Conservation (phyloP, 1,284 basidiomycete species). For the Thelephora terrestris region DNA sequence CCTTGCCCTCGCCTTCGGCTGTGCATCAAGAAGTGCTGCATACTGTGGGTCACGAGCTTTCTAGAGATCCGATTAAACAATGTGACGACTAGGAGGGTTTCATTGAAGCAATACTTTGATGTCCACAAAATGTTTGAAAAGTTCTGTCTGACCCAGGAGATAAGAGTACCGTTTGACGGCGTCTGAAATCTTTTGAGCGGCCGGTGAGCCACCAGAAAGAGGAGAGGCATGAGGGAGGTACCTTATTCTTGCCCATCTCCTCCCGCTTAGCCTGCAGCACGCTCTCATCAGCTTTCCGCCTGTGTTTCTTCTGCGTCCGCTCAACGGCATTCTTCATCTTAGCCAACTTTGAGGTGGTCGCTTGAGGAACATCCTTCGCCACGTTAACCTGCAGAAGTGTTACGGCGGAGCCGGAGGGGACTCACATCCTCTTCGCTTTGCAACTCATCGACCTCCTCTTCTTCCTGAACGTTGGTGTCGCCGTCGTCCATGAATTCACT, state of each 20-base stretch:
- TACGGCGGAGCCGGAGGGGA: constrained; percentile 3
- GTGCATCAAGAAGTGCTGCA: constrained; percentile 78
- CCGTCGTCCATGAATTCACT: constrained; percentile 49
- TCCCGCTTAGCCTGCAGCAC: constrained; percentile 58
- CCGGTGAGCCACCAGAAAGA: not conserved
- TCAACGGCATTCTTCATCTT: constrained; percentile 31
- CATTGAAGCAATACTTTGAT: constrained; percentile 58
- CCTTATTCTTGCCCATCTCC: constrained; percentile 80
- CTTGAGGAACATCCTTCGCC: not conserved
- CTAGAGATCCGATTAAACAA: constrained; percentile 27
- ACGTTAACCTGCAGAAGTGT: not conserved
- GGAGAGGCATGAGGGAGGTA: constrained; percentile 17
- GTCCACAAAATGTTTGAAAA: constrained; percentile 94
- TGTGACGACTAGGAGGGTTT: not conserved
- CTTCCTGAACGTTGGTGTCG: constrained; percentile 20
- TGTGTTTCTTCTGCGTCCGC: constrained; percentile 46
- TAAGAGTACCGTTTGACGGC: constrained; percentile 94
- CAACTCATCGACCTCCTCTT: constrained; percentile 53
- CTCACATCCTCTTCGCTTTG: constrained; percentile 44
- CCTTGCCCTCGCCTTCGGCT: constrained; percentile 72
- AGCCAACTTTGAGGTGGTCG: constrained; percentile 30
- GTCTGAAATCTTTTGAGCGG: constrained; percentile 63
- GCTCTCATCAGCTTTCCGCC: constrained; percentile 58
- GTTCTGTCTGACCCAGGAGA: constrained; percentile 88
- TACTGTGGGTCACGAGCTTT: constrained; percentile 91